Conservation (phyloP, 805 yeast genomes). For the Sungouiozyma intestinalis region DNA sequence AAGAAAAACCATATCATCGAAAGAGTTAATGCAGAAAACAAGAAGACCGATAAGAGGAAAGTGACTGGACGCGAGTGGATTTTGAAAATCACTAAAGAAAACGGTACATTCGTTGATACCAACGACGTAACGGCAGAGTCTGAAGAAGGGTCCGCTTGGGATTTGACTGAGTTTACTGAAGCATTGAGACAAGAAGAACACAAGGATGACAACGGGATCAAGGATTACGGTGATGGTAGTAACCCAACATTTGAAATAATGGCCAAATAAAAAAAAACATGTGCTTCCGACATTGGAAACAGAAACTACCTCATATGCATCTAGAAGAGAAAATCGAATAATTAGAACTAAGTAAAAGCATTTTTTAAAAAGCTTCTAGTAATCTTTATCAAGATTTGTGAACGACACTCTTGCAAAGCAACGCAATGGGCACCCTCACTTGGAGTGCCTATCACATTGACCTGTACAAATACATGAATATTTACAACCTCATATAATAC, state of each 20-base stretch:
- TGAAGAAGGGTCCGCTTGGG: slow-evolving; percentile 33
- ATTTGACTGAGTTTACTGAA: slow-evolving; percentile 33
- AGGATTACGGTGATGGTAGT: slow-evolving; percentile 67
- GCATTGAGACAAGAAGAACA: slow-evolving; percentile 29
- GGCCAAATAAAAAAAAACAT: slow-evolving; percentile 4
- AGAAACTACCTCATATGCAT: neutral
- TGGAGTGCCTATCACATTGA: too few relatives aligned
- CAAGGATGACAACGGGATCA: slow-evolving; percentile 35
- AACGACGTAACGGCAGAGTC: slow-evolving; percentile 38
- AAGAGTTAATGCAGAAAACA: slow-evolving; percentile 36
- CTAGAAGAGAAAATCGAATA: neutral
- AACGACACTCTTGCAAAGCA: too few relatives aligned
- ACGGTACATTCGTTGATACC: slow-evolving; percentile 1
- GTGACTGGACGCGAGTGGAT: slow-evolving; percentile 63
- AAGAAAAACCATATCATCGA: slow-evolving; percentile 56
- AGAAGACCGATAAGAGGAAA: slow-evolving; percentile 35
- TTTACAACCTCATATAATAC: too few relatives aligned
- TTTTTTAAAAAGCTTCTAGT: too few relatives aligned
- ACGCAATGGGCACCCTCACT: too few relatives aligned
- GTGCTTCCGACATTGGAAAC: neutral
- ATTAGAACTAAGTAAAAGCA: neutral
- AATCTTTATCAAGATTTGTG: too few relatives aligned
- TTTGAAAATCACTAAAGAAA: slow-evolving; percentile 33
- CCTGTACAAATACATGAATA: too few relatives aligned
- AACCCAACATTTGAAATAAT: slow-evolving; percentile 28